These are phyloP conservation scores for Neofusicoccum cordaticola DNA, from an alignment of 2,329 filamentous ascomycete species.

Conservation along the genomic window DNA sequence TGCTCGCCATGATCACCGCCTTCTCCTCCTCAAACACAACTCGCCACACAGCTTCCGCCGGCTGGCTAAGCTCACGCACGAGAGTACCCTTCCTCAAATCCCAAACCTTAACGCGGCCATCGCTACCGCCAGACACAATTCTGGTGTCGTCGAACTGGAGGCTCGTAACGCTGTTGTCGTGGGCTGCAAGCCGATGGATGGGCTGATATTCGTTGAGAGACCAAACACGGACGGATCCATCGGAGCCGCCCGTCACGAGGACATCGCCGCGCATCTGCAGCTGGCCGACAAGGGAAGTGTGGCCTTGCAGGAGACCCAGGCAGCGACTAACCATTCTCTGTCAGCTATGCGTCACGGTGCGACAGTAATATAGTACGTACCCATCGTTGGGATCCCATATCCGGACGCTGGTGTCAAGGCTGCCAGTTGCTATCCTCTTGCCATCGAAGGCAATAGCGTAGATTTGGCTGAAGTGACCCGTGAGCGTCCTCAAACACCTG, in stretches of 20 bases:
- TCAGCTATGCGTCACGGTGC: slow-evolving; percentile 20
- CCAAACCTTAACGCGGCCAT: slow-evolving; percentile 98
- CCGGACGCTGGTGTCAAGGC: slow-evolving; percentile 90
- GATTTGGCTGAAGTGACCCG: slow-evolving; percentile 96
- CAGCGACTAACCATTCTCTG: slow-evolving; percentile 43
- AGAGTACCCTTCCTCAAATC: slow-evolving; percentile 87
- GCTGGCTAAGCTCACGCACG: slow-evolving; percentile 85
- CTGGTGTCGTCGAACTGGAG: slow-evolving; percentile 94
- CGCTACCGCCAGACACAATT: slow-evolving; percentile 92
- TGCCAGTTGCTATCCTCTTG: slow-evolving; percentile 87
- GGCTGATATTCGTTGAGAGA: slow-evolving; percentile 85
- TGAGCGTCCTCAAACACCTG: slow-evolving; percentile 82
- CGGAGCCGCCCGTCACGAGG: slow-evolving; percentile 91
- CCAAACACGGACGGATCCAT: slow-evolving; percentile 96
- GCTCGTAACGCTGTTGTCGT: slow-evolving; percentile 97
- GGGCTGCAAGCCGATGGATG: slow-evolving; percentile 90
- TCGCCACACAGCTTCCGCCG: slow-evolving; percentile 93
- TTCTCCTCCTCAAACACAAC: slow-evolving; percentile 99
- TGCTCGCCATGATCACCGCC: slow-evolving; percentile 89
- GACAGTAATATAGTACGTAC: slow-evolving; percentile 49
- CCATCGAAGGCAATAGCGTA: slow-evolving; percentile 98
- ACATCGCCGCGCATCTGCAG: slow-evolving; percentile 94
- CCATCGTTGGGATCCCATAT: slow-evolving; percentile 93
- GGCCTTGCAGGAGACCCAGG: slow-evolving; percentile 88
- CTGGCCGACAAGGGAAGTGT: slow-evolving; percentile 94